Evolutionary conservation across 2,329 filamentous ascomycete genomes (phyloP).

Genomic region (Colletotrichum sojae): DNA sequence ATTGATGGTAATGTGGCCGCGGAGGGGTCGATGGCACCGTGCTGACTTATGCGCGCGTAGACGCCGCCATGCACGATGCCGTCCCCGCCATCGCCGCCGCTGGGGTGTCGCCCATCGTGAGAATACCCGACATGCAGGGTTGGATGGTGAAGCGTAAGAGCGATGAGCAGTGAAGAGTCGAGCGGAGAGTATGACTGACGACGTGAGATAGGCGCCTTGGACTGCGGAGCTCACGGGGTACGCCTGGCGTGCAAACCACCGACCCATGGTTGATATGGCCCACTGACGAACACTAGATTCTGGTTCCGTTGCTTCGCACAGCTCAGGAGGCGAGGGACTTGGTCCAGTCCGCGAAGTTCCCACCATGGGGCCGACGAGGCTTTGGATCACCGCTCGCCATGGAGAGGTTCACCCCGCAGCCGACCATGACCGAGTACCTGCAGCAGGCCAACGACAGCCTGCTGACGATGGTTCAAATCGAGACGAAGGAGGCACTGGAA

Average conservation of each 20-base stretch:
- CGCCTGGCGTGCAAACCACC: neutral
- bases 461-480: slow-evolving; percentile 77
- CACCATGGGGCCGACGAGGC: slow-evolving; percentile 67
- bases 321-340: slow-evolving; percentile 66
- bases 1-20: slow-evolving; percentile 61
- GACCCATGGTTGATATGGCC: neutral
- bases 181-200: slow-evolving; percentile 1
- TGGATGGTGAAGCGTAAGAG: slow-evolving; percentile 70
- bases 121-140: slow-evolving; percentile 69
- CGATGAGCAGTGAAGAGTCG: neutral
- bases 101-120: slow-evolving; percentile 59
- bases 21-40: neutral
- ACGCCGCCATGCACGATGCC: slow-evolving; percentile 67
- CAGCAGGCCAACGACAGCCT: slow-evolving; percentile 70
- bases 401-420: slow-evolving; percentile 62
- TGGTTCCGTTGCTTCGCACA: slow-evolving; percentile 69
- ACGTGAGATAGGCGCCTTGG: slow-evolving; percentile 63
- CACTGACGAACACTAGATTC: slow-evolving; percentile 50
- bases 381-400: slow-evolving; percentile 70
- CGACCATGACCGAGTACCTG: slow-evolving; percentile 69
- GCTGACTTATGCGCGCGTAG: slow-evolving; percentile 44
- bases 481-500: slow-evolving; percentile 74
- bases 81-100: slow-evolving; percentile 66
- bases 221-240: slow-evolving; percentile 71
- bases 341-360: slow-evolving; percentile 69